phyloP scores from a whole-genome alignment of 2,329 filamentous ascomycete species.

The Penicillium sp. region DNA sequence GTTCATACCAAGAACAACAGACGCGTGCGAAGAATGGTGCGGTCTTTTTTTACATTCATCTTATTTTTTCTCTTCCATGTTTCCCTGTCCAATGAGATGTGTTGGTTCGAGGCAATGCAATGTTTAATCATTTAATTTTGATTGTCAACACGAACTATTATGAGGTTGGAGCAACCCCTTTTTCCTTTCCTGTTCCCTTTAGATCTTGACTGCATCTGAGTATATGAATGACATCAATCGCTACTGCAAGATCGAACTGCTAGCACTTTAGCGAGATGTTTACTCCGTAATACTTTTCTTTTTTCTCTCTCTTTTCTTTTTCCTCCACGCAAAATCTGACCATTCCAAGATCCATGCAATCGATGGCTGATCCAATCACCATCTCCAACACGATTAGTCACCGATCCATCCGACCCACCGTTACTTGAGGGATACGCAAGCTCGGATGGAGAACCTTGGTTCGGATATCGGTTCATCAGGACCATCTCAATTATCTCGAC shows the following conservation, averaged over 20 bases:
- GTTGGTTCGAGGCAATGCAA: too few species aligned
- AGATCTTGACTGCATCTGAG: too few species aligned
- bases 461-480: conserved; percentile 11
- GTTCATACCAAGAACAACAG: conserved; percentile 7
- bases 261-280: too few species aligned
- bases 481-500: conserved; percentile 12
- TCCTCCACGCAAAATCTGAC: background rate
- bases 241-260: too few species aligned
- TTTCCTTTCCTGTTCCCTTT: too few species aligned
- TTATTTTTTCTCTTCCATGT: background rate
- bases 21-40: conserved; percentile 9
- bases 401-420: background rate
- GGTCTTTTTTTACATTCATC: conserved; percentile 1
- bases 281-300: too few species aligned
- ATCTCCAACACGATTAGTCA: conserved; percentile 1
- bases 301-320: background rate
- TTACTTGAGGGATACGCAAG: conserved; percentile 1
- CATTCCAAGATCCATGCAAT: background rate
- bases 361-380: conserved; percentile 1
- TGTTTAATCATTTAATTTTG: too few species aligned
- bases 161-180: background rate
- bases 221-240: background rate
- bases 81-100: too few species aligned
- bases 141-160: too few species aligned
- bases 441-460: conserved; percentile 13